Evolutionary conservation across 805 yeast genomes (phyloP), one percentile per base, ranked within the genome.

Genomic region (Teunomyces panamensis): DNA sequence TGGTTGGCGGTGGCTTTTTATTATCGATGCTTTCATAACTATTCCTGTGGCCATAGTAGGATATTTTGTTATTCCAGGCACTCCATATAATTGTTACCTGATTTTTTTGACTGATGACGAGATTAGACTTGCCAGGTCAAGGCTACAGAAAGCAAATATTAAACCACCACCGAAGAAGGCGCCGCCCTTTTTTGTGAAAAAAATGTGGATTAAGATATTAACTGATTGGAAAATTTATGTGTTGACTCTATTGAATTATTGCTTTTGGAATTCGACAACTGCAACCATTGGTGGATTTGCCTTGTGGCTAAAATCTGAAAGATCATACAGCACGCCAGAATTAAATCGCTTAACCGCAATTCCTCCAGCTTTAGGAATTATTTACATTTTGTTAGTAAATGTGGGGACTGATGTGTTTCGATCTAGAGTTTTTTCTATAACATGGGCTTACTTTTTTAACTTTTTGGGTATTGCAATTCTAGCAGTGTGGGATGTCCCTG

Each of bases 341-440:
- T 26, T 37, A 11, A 37, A 37, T 13, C 30, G 41, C 11, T 24
- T 37, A 10, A 68, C 83, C 9, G 73, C 83, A 3, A 53, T 80
- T 13, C 80, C 87, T 0, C 85, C 87, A 1, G 84, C 79, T 10
- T 60, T 83, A 27, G 87, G 87, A 6, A 70, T 83, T 33, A 58
- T 77, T 2, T 81, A 66, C 55, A 73, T 79, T n/a, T 49, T 75
- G 16, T 49, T 77, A 7, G 68, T 73, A 26, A 71, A 80, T 39
- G 63, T 69, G 30, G 79, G 79, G 43, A 81, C 85, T 4, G 85
- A 81, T 62, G 54, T 78, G 16, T 69, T 77, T 4, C 47, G 55
- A 13, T 71, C 77, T 26, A 65, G 87, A 48, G 80, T 79, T 74
- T 75, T 71, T 29, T 81, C 84, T 3, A 73, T 80, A 43, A 54